These are phyloP conservation scores for Arabidopsis lyrata DNA, from an alignment of 441 rosid species.

Conservation along the genomic window DNA sequence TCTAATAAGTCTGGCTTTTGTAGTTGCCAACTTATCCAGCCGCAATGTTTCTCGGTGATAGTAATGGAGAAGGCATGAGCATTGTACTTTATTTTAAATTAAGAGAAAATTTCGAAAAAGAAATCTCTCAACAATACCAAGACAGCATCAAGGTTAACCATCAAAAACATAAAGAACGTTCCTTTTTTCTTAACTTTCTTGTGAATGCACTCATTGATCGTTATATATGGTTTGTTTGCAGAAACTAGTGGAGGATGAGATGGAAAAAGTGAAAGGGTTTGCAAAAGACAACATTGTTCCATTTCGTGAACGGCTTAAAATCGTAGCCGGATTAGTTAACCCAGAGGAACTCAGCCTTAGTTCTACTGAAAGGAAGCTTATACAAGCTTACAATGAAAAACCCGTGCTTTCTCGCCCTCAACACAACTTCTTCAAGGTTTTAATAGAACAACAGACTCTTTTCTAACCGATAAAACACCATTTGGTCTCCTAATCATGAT, in stretches of 20 bases:
- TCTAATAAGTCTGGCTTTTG: background rate
- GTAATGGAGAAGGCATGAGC: slow-evolving; percentile 95
- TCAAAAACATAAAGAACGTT: background rate
- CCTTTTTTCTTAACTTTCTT: background rate
- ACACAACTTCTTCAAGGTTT: slow-evolving; percentile 72
- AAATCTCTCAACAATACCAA: slow-evolving; percentile 65
- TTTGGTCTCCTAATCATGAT: background rate
- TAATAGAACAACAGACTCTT: background rate
- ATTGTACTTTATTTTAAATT: slow-evolving; percentile 83
- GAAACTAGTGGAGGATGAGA: slow-evolving; percentile 86
- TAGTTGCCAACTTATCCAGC: slow-evolving; percentile 94
- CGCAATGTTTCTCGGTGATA: slow-evolving; percentile 88
- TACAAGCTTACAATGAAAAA: slow-evolving; percentile 81
- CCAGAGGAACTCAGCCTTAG: slow-evolving; percentile 77
- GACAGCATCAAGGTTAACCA: slow-evolving; percentile 69
- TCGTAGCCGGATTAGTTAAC: slow-evolving; percentile 80
- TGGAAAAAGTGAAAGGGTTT: slow-evolving; percentile 89
- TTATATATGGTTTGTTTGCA: slow-evolving; percentile 41
- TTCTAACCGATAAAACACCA: background rate
- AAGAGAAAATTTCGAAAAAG: slow-evolving; percentile 64
- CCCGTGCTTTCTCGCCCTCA: slow-evolving; percentile 96
- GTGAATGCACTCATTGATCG: slow-evolving; percentile 2
- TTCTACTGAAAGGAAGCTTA: slow-evolving; percentile 80
- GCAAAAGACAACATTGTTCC: slow-evolving; percentile 71
- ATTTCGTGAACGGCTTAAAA: slow-evolving; percentile 88